A percentile compares a stretch with the other conserved stretches of the same genome.
Conservation (phyloP, 2,329 filamentous ascomycete genomes). For the Akanthomyces dipterigenus region DNA sequence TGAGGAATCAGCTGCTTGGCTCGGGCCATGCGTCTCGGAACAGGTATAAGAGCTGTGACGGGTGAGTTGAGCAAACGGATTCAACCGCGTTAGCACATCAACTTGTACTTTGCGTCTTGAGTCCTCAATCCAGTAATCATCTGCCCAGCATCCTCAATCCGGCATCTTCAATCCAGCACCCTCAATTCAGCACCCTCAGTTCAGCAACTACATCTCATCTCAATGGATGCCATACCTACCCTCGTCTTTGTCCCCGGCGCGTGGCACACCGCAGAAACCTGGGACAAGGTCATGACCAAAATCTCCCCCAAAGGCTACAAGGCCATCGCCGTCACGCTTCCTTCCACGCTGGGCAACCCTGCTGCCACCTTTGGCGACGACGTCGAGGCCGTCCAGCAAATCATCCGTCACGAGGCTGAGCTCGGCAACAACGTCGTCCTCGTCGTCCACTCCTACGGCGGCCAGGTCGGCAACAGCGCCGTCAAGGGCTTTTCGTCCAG, state of each 20-base stretch:
- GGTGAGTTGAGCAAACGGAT: no score
- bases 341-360: constrained; percentile 29
- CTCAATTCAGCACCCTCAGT: no score
- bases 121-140: no score
- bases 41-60: neutral
- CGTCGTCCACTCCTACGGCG: constrained; percentile 43
- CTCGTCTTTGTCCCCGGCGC: constrained; percentile 41
- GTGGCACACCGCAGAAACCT: constrained; percentile 38
- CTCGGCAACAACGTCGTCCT: constrained; percentile 38
- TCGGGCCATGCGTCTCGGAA: neutral
- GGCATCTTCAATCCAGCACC: no score
- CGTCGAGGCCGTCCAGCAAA: constrained; percentile 30
- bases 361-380: constrained; percentile 35
- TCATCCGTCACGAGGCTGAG: constrained; percentile 28
- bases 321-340: constrained; percentile 31
- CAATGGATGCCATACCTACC: constrained; percentile 18
- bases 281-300: constrained; percentile 26
- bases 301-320: constrained; percentile 27
- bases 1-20: neutral
- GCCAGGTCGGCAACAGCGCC: constrained; percentile 38
- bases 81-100: neutral
- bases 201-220: neutral
- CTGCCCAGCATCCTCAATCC: no score
- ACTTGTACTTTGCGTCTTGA: no score
- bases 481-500: constrained; percentile 33